Evolutionary conservation across 176 grass and related monocot species (phyloP).

Genomic region (Paspalum notatum): DNA sequence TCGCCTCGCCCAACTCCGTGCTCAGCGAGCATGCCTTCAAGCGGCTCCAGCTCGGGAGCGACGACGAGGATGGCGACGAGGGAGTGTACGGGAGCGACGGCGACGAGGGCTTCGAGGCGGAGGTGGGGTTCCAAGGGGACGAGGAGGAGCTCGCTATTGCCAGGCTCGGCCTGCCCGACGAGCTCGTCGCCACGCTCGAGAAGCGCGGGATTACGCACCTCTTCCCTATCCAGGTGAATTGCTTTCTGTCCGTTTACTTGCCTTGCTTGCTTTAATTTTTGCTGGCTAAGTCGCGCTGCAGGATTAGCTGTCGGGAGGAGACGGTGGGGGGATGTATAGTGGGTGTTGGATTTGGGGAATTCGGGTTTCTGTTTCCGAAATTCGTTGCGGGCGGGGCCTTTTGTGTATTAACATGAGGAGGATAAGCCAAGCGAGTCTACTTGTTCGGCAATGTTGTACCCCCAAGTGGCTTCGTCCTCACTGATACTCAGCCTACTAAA

Average conservation of each 20-base stretch:
- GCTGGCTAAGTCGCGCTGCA: not conserved
- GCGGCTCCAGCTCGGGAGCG: slow-evolving; percentile 60
- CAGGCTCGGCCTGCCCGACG: slow-evolving; percentile 70
- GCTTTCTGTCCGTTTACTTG: not conserved
- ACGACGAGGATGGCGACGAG: slow-evolving; percentile 50
- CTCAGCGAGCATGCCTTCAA: slow-evolving; percentile 97
- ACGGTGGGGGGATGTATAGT: not conserved
- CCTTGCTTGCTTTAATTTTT: not conserved
- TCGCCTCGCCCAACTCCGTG: slow-evolving; percentile 78
- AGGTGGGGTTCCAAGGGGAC: slow-evolving; percentile 24
- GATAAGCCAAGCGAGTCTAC: not conserved
- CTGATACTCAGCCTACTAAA: not conserved
- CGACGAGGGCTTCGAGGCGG: slow-evolving; percentile 32
- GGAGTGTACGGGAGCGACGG: slow-evolving; percentile 42
- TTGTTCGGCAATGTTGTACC: too few species aligned
- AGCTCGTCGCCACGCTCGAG: slow-evolving; percentile 76
- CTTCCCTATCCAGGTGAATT: slow-evolving; percentile 90
- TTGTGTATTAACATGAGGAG: too few species aligned
- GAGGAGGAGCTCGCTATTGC: slow-evolving; percentile 79
- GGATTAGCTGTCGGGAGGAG: slow-evolving; percentile 4
- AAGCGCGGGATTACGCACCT: slow-evolving; percentile 88
- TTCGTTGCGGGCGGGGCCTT: too few species aligned
- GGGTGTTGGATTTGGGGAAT: slow-evolving; percentile 13
- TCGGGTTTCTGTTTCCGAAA: not conserved
- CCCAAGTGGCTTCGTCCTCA: not conserved